Percentiles rank a stretch among this genome's conserved stretches.
Evolutionary conservation across 768 basidiomycete genomes (phyloP).

Genomic region (Collybia sp.): DNA sequence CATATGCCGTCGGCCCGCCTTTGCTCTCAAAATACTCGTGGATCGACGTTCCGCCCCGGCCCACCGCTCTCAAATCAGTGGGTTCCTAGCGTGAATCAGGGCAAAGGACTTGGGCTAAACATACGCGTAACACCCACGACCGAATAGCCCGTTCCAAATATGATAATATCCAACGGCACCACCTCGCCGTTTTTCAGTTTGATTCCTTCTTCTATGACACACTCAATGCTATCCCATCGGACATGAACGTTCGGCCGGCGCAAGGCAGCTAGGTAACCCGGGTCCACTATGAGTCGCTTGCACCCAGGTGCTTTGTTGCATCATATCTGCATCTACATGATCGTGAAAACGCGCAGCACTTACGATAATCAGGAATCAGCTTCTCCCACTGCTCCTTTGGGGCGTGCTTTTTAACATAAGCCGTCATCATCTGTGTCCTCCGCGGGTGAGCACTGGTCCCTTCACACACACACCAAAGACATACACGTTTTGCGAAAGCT

Average conservation of each 20-base stretch:
- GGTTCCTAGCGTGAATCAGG: conserved; percentile 24
- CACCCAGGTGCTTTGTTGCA: conserved; percentile 46
- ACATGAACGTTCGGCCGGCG: conserved; percentile 49
- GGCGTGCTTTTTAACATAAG: conserved; percentile 42
- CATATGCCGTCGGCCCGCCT: conserved; percentile 47
- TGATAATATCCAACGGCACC: conserved; percentile 51
- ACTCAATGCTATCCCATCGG: conserved; percentile 43
- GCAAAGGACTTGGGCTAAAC: background rate
- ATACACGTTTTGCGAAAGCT: conserved; percentile 26
- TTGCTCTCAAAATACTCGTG: conserved; percentile 41
- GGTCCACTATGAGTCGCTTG: conserved; percentile 60
- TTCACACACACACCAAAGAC: background rate
- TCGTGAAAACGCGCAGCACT: conserved; percentile 10
- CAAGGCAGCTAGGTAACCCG: conserved; percentile 50
- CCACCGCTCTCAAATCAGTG: conserved; percentile 30
- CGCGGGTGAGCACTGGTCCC: background rate
- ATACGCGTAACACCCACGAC: conserved; percentile 16
- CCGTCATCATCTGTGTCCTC: conserved; percentile 28
- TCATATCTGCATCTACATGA: conserved; percentile 1
- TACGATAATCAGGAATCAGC: conserved; percentile 51
- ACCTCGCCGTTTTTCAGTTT: conserved; percentile 42
- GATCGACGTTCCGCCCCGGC: conserved; percentile 36
- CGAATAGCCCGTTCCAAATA: conserved; percentile 53
- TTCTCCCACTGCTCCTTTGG: conserved; percentile 42
- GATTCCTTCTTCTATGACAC: conserved; percentile 44